A percentile compares a stretch with the other conserved stretches of the same genome.
Evolutionary conservation across 2,329 filamentous ascomycete species (phyloP).

Genomic region (Botrytis aclada): DNA sequence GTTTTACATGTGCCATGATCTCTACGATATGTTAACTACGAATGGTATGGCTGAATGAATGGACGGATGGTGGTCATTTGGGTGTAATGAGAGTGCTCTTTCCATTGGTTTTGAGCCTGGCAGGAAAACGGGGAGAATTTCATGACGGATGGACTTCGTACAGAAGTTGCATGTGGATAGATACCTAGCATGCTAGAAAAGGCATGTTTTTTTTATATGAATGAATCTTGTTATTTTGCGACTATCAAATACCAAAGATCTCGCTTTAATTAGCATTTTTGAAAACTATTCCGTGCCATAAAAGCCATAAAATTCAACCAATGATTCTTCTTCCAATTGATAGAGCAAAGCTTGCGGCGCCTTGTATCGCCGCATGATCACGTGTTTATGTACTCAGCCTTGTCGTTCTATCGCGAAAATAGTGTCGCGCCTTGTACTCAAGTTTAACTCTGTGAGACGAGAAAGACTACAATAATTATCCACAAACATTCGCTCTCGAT

Average conservation of each 20-base stretch:
- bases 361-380: not conserved
- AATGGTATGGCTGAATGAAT: slow-evolving; percentile 15
- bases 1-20: slow-evolving; percentile 20
- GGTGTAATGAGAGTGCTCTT: slow-evolving; percentile 14
- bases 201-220: slow-evolving; percentile 13
- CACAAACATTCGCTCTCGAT: not conserved
- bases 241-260: not conserved
- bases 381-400: not conserved
- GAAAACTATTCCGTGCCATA: not conserved
- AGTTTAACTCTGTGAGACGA: not conserved
- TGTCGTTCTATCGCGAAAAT: not conserved
- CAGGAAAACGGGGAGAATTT: slow-evolving; percentile 22
- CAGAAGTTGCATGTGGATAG: slow-evolving; percentile 23
- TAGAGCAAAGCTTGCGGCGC: not conserved
- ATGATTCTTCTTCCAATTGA: not conserved
- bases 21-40: slow-evolving; percentile 19
- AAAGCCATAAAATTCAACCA: not conserved
- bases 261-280: not conserved
- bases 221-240: slow-evolving; percentile 8
- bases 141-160: slow-evolving; percentile 23
- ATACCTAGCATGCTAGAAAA: slow-evolving; percentile 8
- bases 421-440: slow-evolving; percentile 9
- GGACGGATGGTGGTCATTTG: not conserved
- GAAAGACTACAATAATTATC: not conserved
- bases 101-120: slow-evolving; percentile 20